Evolutionary conservation across 108 stramenopile genomes (phyloP).

Genomic region (Fistulifera pelliculosa): DNA sequence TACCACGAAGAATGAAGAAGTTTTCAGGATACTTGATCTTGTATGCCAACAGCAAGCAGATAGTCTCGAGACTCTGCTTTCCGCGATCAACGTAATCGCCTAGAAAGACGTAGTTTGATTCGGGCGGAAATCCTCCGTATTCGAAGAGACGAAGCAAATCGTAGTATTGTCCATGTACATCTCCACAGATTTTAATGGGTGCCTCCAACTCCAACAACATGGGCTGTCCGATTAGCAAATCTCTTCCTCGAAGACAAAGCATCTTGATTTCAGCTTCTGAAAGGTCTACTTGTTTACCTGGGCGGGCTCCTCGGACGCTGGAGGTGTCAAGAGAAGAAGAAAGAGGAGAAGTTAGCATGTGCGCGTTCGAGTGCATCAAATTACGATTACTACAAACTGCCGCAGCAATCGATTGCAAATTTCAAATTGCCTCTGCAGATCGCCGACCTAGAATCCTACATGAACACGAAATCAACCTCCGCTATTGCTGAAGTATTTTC

Average conservation of each 20-base stretch:
- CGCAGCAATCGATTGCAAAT: no score
- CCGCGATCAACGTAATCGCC: slow-evolving; percentile 99
- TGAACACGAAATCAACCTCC: no score
- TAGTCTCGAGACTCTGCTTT: slow-evolving; percentile 96
- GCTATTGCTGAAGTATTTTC: no score
- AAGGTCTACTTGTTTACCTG: slow-evolving; percentile 84
- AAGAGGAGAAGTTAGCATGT: no score
- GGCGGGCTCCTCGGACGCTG: slow-evolving; percentile 82
- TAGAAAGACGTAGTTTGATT: slow-evolving; percentile 95
- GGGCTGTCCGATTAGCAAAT: slow-evolving; percentile 92
- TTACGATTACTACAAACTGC: no score
- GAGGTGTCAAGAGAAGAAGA: neutral
- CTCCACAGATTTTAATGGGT: slow-evolving; percentile 98
- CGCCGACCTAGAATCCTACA: no score
- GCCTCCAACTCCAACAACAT: slow-evolving; percentile 98
- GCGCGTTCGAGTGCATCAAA: no score
- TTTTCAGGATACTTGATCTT: slow-evolving; percentile 99
- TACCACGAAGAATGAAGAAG: slow-evolving; percentile 98
- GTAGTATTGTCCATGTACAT: slow-evolving; percentile 95
- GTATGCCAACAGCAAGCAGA: slow-evolving; percentile 94
- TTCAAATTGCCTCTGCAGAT: no score
- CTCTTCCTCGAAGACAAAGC: slow-evolving; percentile 86
- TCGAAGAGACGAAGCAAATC: slow-evolving; percentile 96
- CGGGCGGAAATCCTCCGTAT: slow-evolving; percentile 97
- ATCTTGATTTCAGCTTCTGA: slow-evolving; percentile 89